phyloP scores from a whole-genome alignment of 2,329 filamentous ascomycete species.

The Plectosphaerella cucumerina region DNA sequence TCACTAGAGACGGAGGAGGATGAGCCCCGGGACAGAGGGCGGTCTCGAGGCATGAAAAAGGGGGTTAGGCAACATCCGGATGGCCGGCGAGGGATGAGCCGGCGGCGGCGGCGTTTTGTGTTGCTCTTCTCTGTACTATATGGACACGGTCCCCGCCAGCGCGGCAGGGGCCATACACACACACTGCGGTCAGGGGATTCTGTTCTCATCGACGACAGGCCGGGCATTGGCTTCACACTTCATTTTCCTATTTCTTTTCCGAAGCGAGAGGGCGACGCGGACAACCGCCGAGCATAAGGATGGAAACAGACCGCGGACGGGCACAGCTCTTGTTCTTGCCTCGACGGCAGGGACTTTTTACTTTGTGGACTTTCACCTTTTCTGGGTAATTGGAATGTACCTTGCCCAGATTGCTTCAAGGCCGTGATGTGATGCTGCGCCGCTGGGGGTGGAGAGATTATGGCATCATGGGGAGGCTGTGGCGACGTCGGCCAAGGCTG shows the following conservation, averaged over 20 bases:
- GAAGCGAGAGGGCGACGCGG: too few species aligned
- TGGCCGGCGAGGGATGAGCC: neutral
- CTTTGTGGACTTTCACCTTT: neutral
- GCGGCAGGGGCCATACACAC: neutral
- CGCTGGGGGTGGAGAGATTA: too few species aligned
- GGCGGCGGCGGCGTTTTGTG: neutral
- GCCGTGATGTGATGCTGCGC: too few species aligned
- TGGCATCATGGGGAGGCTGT: too few species aligned
- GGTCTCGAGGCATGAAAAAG: neutral
- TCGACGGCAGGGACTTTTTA: neutral
- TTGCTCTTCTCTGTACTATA: constrained; percentile 1
- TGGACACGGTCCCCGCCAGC: neutral
- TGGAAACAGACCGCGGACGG: neutral
- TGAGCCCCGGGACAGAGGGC: neutral
- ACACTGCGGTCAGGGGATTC: too few species aligned
- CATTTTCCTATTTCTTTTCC: neutral
- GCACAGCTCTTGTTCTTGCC: neutral
- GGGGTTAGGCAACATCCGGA: neutral
- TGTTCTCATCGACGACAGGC: too few species aligned
- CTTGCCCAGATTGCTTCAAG: neutral
- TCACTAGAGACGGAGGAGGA: constrained; percentile 1
- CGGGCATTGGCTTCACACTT: neutral
- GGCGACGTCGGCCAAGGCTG: too few species aligned
- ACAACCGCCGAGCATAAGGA: neutral
- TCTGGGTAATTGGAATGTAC: neutral